These are phyloP conservation scores for Dactylorhiza incarnata DNA, from an alignment of 106 monocot genomes.

Conservation along the genomic window DNA sequence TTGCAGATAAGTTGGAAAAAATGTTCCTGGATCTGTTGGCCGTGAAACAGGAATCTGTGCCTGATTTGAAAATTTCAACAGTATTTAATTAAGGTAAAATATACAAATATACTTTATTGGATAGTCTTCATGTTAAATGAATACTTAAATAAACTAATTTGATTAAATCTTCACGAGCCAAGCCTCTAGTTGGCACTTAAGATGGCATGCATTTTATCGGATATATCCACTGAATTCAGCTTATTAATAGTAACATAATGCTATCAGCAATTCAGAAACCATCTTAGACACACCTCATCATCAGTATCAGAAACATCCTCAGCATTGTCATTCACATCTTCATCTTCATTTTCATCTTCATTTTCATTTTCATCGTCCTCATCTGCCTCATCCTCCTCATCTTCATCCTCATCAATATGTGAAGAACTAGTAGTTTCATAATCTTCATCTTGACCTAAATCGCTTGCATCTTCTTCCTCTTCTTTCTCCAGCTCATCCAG, in stretches of 20 bases:
- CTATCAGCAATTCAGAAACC: conserved; percentile 13
- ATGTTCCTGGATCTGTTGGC: background rate
- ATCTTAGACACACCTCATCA: conserved; percentile 7
- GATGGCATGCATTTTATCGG: background rate
- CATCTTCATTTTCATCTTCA: conserved; percentile 6
- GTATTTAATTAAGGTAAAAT: background rate
- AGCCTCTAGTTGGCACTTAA: background rate
- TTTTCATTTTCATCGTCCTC: conserved; percentile 22
- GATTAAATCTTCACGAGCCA: background rate
- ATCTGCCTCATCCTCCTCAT: conserved; percentile 10
- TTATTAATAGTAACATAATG: background rate
- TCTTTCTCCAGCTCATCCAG: conserved; percentile 80
- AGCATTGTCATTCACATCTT: background rate
- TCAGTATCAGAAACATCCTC: background rate
- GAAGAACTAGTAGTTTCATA: conserved; percentile 3
- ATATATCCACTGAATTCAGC: conserved; percentile 9
- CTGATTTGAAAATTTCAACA: background rate
- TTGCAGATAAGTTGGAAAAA: background rate
- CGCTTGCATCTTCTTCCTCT: conserved; percentile 52
- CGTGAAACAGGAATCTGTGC: background rate
- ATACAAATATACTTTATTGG: background rate
- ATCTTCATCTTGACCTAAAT: conserved; percentile 27
- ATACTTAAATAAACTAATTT: background rate
- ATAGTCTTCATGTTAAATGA: background rate
- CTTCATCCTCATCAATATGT: conserved; percentile 9